These are phyloP conservation scores for Kodamaea arcana DNA, from an alignment of 1,139 yeast species.

Conservation along the genomic window DNA sequence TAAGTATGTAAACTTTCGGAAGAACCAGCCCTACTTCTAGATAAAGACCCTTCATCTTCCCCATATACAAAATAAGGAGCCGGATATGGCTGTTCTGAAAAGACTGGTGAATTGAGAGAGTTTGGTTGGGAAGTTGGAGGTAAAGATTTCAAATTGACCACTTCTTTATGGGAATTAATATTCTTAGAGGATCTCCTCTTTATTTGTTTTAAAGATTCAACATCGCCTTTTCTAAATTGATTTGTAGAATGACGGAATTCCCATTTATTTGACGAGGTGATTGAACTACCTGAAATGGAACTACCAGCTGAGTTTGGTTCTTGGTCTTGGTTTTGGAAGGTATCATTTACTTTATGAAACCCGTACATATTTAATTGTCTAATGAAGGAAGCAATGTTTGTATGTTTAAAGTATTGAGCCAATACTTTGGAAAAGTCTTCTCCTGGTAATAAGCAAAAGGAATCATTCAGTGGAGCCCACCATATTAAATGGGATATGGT, in stretches of 20 bases:
- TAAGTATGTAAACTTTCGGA: slow-evolving; percentile 1
- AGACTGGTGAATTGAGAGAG: neutral
- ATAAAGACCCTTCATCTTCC: slow-evolving; percentile 1
- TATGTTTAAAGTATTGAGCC: slow-evolving; percentile 69
- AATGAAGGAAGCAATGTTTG: slow-evolving; percentile 73
- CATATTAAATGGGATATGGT: slow-evolving; percentile 48
- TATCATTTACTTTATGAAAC: slow-evolving; percentile 62
- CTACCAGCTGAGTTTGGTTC: slow-evolving; percentile 8
- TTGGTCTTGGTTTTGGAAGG: slow-evolving; percentile 19
- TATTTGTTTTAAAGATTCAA: slow-evolving; percentile 52
- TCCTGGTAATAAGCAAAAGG: slow-evolving; percentile 44
- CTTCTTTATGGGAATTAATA: slow-evolving; percentile 38
- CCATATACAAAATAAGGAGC: slow-evolving; percentile 1
- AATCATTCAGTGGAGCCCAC: slow-evolving; percentile 45
- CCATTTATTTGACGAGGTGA: slow-evolving; percentile 44
- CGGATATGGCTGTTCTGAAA: neutral
- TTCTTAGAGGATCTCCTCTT: slow-evolving; percentile 63
- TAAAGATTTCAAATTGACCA: slow-evolving; percentile 33
- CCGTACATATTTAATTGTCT: slow-evolving; percentile 48
- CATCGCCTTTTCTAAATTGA: slow-evolving; percentile 62
- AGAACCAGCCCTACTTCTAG: slow-evolving; percentile 1
- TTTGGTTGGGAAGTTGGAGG: slow-evolving; percentile 24
- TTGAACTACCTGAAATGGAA: slow-evolving; percentile 9
- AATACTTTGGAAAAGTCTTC: slow-evolving; percentile 61
- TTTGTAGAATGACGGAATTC: slow-evolving; percentile 69